phyloP scores from a whole-genome alignment of 108 stramenopile genomes.

The Nitzschia putrida region DNA sequence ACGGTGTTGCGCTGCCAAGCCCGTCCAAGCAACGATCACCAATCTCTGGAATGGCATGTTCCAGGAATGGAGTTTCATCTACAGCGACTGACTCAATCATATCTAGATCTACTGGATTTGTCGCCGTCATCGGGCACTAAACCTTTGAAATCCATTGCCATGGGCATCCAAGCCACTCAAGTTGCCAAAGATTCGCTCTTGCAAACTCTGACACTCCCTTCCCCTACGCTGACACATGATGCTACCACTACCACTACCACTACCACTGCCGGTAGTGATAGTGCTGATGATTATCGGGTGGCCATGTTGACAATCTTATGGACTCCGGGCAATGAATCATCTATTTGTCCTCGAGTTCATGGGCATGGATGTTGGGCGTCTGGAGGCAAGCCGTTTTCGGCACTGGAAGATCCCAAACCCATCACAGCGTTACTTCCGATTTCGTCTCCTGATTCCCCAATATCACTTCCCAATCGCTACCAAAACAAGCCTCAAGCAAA shows the following conservation, averaged over 20 bases:
- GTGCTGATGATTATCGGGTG: too few relatives aligned
- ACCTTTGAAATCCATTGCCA: not conserved
- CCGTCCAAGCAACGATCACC: not conserved
- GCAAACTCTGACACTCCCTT: not conserved
- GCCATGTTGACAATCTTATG: conserved; percentile 44
- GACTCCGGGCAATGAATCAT: conserved; percentile 13
- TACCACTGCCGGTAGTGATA: too few relatives aligned
- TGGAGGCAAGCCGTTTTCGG: too few relatives aligned
- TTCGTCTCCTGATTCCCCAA: too few relatives aligned
- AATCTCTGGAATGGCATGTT: conserved; percentile 29
- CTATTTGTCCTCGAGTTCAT: too few relatives aligned
- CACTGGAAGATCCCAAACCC: too few relatives aligned
- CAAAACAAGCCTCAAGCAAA: conserved; percentile 60
- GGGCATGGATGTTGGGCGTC: too few relatives aligned
- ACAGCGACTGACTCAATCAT: conserved; percentile 49
- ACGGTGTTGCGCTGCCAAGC: conserved; percentile 76
- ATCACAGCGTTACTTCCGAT: too few relatives aligned
- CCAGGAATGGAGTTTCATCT: conserved; percentile 73
- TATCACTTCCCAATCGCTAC: conserved; percentile 37
- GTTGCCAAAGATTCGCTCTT: not conserved
- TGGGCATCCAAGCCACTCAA: not conserved
- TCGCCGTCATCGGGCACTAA: not conserved
- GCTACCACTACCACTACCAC: too few relatives aligned
- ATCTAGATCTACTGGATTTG: not conserved
- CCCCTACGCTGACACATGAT: too few relatives aligned